Evolutionary conservation across 2,329 filamentous ascomycete species (phyloP).

Genomic region (Aphanocladium album): DNA sequence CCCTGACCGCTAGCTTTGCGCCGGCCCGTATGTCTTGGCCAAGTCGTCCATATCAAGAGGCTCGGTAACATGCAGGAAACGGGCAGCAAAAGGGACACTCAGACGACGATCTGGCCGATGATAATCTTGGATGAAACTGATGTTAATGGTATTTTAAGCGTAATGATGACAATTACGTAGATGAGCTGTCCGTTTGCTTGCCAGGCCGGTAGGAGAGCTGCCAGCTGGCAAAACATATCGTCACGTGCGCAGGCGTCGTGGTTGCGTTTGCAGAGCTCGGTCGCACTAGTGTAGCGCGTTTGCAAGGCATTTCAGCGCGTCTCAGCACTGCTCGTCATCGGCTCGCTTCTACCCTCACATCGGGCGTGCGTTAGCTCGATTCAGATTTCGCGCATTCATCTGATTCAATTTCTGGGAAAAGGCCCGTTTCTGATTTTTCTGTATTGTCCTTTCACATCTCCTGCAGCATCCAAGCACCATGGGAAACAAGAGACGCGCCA

Average conservation of each 20-base stretch:
- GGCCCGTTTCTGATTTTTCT: background rate
- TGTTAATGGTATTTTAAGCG: background rate
- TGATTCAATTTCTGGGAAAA: background rate
- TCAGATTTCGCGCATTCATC: background rate
- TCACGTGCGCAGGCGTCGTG: slow-evolving; percentile 11
- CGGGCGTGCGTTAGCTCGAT: background rate
- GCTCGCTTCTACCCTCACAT: background rate
- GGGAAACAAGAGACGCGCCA: slow-evolving; percentile 32
- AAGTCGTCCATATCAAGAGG: background rate
- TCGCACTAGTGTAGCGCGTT: background rate
- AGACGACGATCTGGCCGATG: background rate
- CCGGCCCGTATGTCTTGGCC: slow-evolving; percentile 2
- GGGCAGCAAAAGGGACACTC: background rate
- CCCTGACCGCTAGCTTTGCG: slow-evolving; percentile 10
- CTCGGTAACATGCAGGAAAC: background rate
- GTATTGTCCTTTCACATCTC: background rate
- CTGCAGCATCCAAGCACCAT: background rate
- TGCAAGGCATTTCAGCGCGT: slow-evolving; percentile 7
- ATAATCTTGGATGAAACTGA: background rate
- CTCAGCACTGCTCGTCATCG: background rate
- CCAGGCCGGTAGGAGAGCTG: background rate
- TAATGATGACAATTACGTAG: background rate
- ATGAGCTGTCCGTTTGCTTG: background rate
- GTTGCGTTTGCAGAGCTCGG: slow-evolving; percentile 1
- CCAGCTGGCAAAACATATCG: background rate